Base-by-base conservation (phyloP, 805 yeast species). In the Pichia deserticola region DNA sequence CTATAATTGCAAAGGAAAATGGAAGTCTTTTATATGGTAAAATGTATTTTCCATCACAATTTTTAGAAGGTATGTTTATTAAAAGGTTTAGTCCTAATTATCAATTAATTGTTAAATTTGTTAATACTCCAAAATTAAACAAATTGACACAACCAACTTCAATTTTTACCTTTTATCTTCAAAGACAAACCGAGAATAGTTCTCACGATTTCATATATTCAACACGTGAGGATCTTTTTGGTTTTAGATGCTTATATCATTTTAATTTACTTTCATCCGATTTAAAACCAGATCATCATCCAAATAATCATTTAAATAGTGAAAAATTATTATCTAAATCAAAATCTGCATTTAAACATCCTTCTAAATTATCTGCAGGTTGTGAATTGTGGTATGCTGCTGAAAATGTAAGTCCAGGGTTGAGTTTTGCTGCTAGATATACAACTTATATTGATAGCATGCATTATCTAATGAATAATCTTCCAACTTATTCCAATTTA, bases 371-470 rank as follows among this genome's bases (percentile, higher is more conserved):
- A 80, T 41, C 75, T 81, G 57, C 87, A 0, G 99, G 99, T 0
- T 78, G 85, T 9, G 99, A 93, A 67, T 55, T 89, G 5, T 93
- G 96, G 92, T 86, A 85, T 57, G 96, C 96, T 1, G 79, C 89
- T 0, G 65, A 76, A 42, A 84, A 86, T 42, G 84, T 88, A 76
- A 83, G 92, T 51, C 97, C 97, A 0, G 98, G 97, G 0, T 63
- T 90, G 20, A 87, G 96, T 0, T 79, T 95, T 1, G 92, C 95
- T 0, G 64, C 89, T 44, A 69, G 97, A 42, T 92, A 93, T 63
- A 77, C 92, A 1, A 87, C 97, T 0, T 83, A 87, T 53, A 47
- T 65, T 34, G 50, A 49, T 13, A 49, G 49, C 11, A 44, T 50
- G 42, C 49, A 47, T 20, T 50, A 50, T 39, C 42, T 50, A 15